Base-by-base conservation (phyloP, 306 rosid genomes). In the Quercus agrifolia region DNA sequence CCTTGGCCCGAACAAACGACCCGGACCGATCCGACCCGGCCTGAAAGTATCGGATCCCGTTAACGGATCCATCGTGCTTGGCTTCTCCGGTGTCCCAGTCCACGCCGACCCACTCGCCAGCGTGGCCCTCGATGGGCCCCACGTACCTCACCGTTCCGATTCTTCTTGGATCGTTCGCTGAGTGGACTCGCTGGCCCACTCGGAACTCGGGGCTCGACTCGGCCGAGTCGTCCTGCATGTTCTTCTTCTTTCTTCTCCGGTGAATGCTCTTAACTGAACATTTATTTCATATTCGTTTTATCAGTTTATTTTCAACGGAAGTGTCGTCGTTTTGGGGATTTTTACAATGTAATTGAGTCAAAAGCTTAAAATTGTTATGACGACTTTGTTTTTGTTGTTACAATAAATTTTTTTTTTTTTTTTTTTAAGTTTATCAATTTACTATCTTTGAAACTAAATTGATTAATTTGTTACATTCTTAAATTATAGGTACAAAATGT, bases 81-180 rank as follows among this genome's bases (percentile, higher is more conserved):
- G 90, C 96, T 23, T 89, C 91, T 75, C 86, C 88, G 58, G 82
- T 82, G 83, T 95, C 98, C 99, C 98, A 95, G 68, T 92, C 97
- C 75, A 95, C 97, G 80, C 99, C 98, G 58, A 92, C 81, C 98
- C 98, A 95, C 62, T 77, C 73, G 64, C 93, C 91, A 1, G 92
- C 84, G 80, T 92, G 81, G 67, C 98, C 93, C 73, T 91, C 86
- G 25, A 95, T 80, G 41, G 91, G 81, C 31, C 98, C 99, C 3
- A 91, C 62, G 73, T 90, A 95, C 80, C 81, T 83, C n/a, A 90
- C 99, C 1, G 92, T 84, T 2, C 99, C 97, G 31, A 84, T 89
- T 82, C 99, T 85, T 4, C 82, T 75, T n/a, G 92, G 78, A 85
- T 92, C 96, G 5, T 87, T 89, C 2, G 80, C 82, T 49, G 87